phyloP scores from a whole-genome alignment of 1,284 basidiomycete genomes.

The Puccinia brachypodii region DNA sequence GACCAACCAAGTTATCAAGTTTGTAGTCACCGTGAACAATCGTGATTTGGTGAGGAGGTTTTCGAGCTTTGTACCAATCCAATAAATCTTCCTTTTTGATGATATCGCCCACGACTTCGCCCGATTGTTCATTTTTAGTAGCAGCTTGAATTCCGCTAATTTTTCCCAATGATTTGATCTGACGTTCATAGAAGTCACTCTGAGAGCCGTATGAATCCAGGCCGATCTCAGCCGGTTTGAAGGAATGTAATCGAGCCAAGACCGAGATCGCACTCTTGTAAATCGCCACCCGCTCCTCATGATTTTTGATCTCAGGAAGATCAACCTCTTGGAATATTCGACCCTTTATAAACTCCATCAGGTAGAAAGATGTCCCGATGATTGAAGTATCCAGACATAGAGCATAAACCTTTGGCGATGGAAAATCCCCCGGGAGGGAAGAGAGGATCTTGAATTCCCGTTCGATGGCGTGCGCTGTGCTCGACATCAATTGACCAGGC shows the following conservation, averaged over 20 bases:
- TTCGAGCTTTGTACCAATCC: constrained; percentile 71
- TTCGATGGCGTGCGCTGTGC: constrained; percentile 90
- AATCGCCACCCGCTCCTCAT: constrained; percentile 58
- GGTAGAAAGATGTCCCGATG: constrained; percentile 86
- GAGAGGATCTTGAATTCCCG: constrained; percentile 80
- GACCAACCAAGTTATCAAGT: constrained; percentile 73
- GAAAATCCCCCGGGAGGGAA: constrained; percentile 72
- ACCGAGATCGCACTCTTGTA: constrained; percentile 75
- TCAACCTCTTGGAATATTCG: constrained; percentile 83
- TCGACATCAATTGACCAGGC: constrained; percentile 77
- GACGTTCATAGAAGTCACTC: constrained; percentile 82
- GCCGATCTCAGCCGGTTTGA: constrained; percentile 70
- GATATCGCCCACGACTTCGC: constrained; percentile 66
- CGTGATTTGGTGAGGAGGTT: constrained; percentile 64
- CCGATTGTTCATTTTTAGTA: constrained; percentile 67
- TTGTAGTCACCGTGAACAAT: constrained; percentile 97
- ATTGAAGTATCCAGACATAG: constrained; percentile 76
- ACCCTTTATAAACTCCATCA: constrained; percentile 92
- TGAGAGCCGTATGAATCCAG: constrained; percentile 76
- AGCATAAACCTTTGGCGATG: constrained; percentile 79
- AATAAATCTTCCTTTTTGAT: constrained; percentile 72
- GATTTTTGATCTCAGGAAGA: constrained; percentile 68
- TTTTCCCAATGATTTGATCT: constrained; percentile 77
- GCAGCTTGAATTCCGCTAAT: constrained; percentile 73
- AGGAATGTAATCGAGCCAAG: constrained; percentile 71